Evolutionary conservation across 345 rosid genomes (phyloP), one percentile per base, ranked within the genome.

Genomic region (Camelina sativa): DNA sequence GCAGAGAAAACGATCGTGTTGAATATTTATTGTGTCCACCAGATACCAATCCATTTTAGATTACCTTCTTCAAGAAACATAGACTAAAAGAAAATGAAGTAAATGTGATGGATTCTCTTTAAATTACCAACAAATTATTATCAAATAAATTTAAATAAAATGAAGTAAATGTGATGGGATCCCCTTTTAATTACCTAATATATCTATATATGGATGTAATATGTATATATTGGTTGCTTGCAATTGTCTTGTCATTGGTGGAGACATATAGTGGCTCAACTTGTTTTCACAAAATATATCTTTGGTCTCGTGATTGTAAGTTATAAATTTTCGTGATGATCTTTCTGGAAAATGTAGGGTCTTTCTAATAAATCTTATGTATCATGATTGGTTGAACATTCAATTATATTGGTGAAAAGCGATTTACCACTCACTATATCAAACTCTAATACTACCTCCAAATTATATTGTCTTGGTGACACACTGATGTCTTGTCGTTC

Each of bases 281-380:
- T 62, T 62, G 50, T 4, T 60, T 23, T 35, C 13, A 23, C 38
- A 60, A 71, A 71, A 23, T 61, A 48, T 59, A 34, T n/a, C 22
- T 60, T 60, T 34, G 50, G 34, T 71, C 67, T 35, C 48, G 50
- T 60, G 50, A 47, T 35, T 47, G 75, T 35, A 37, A 48, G 62
- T 62, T 53, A 28, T 23, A 41, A 10, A 51, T 20, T 25, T 62
- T 41, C 64, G 55, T 63, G 76, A 53, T 72, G 68, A 53, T 22
- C 32, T 52, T 40, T 53, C 62, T 62, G 44, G 6, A 62, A 62
- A 40, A 53, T 72, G 69, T 63, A 72, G 62, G 62, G 69, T 72
- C 69, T 72, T 72, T 9, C 8, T 53, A 62, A 40, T 72, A 72
- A 72, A 72, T 72, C 62, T 43, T 72, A 51, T 52, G 62, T 22